These are phyloP conservation scores for Trichoderma atrobrunneum DNA, from an alignment of 2,329 filamentous ascomycete genomes.

Conservation along the genomic window DNA sequence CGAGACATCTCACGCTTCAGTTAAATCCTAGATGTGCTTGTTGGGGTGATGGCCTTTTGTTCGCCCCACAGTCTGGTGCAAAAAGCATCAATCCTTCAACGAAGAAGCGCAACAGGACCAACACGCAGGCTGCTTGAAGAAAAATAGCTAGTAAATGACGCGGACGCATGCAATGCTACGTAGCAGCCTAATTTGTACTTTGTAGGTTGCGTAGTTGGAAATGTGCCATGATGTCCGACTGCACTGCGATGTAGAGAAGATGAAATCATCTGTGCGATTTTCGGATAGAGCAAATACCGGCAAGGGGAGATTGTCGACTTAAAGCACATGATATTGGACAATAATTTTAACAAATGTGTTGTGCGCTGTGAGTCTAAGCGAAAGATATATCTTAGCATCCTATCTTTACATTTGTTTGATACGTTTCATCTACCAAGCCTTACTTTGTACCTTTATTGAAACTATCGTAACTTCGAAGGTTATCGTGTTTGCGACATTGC, in stretches of 20 bases:
- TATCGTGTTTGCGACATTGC: background rate
- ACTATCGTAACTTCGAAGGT: background rate
- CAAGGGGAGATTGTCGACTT: background rate
- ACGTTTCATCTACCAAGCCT: too few species aligned
- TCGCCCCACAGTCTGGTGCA: background rate
- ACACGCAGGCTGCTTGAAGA: background rate
- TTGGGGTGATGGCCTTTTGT: background rate
- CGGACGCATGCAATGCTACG: background rate
- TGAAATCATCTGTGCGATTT: background rate
- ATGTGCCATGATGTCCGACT: background rate
- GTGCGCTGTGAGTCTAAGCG: too few species aligned
- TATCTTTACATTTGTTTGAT: rapidly evolving
- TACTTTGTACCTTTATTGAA: too few species aligned
- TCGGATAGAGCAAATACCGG: rapidly evolving
- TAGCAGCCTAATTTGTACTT: background rate
- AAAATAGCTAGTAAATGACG: background rate
- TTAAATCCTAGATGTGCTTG: background rate
- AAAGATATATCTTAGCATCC: rapidly evolving
- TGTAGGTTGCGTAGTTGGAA: background rate
- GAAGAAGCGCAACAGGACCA: background rate
- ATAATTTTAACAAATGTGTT: too few species aligned
- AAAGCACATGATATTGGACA: background rate
- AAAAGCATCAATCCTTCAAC: background rate
- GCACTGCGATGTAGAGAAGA: background rate
- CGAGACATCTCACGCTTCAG: background rate